phyloP scores from a whole-genome alignment of 2,329 filamentous ascomycete species.

The Fusarium robinianum region DNA sequence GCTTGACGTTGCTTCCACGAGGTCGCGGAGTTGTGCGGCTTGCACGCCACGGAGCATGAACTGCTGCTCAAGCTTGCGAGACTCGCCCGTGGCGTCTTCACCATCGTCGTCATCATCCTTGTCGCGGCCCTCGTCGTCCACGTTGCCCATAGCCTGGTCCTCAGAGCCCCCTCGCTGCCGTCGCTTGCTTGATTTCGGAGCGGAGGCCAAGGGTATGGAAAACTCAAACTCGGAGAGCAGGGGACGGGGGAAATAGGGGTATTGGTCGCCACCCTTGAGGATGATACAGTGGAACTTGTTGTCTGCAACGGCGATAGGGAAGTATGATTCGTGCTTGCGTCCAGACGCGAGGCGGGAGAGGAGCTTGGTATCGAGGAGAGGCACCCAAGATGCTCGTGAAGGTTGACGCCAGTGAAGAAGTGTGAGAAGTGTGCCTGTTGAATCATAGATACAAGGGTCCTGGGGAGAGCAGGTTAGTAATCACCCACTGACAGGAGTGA shows the following conservation, averaged over 20 bases:
- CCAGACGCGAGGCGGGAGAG: slow-evolving; percentile 82
- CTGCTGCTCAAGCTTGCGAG: slow-evolving; percentile 73
- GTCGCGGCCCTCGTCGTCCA: slow-evolving; percentile 42
- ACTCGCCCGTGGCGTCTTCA: slow-evolving; percentile 51
- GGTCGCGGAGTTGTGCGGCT: slow-evolving; percentile 74
- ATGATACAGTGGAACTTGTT: slow-evolving; percentile 98
- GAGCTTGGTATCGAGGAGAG: slow-evolving; percentile 85
- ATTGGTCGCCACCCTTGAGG: slow-evolving; percentile 89
- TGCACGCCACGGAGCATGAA: slow-evolving; percentile 77
- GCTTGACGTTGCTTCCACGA: slow-evolving; percentile 67
- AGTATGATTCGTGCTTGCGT: slow-evolving; percentile 87
- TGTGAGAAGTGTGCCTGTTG: slow-evolving; percentile 83
- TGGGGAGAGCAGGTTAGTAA: slow-evolving; percentile 40
- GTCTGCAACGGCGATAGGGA: slow-evolving; percentile 90
- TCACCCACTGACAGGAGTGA: too few species aligned
- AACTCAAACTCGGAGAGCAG: slow-evolving; percentile 94
- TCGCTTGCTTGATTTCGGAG: slow-evolving; percentile 43
- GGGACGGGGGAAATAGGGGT: slow-evolving; percentile 90
- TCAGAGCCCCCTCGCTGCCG: slow-evolving; percentile 38
- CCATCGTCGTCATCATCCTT: slow-evolving; percentile 41
- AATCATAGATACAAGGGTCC: slow-evolving; percentile 97
- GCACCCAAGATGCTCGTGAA: slow-evolving; percentile 87
- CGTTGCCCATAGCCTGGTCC: slow-evolving; percentile 41
- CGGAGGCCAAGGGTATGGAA: slow-evolving; percentile 74
- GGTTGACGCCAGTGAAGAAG: slow-evolving; percentile 88